Percentiles rank a stretch among this genome's conserved stretches.
phyloP scores from a whole-genome alignment of 2,329 filamentous ascomycete species.

The Talaromyces funiculosus region DNA sequence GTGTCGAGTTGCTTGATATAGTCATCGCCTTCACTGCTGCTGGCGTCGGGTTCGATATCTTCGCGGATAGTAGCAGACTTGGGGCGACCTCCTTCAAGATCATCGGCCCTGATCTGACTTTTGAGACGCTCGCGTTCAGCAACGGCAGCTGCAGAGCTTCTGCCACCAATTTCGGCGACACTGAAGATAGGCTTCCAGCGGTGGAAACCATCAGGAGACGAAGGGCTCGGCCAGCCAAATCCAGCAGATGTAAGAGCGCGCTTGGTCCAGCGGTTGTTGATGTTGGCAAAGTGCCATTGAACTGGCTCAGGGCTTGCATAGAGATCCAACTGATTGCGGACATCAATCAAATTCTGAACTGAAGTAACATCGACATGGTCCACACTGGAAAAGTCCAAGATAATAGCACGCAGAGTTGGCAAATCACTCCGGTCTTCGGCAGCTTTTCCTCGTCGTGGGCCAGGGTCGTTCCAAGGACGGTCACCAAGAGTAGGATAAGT shows the following conservation, averaged over 20 bases:
- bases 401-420: conserved; percentile 77
- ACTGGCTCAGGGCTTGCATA: conserved; percentile 76
- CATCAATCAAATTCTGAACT: conserved; percentile 85
- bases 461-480: conserved; percentile 91
- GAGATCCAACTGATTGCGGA: conserved; percentile 85
- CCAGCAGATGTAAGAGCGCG: conserved; percentile 79
- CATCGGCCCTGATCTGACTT: conserved; percentile 18
- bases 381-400: conserved; percentile 88
- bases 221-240: conserved; percentile 71
- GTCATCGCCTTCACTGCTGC: conserved; percentile 24
- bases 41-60: conserved; percentile 24
- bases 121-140: conserved; percentile 59
- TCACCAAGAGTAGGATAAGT: conserved; percentile 64
- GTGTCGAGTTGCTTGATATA: conserved; percentile 43
- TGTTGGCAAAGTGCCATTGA: conserved; percentile 93
- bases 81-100: conserved; percentile 31
- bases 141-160: conserved; percentile 60
- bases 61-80: conserved; percentile 28
- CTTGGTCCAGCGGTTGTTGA: conserved; percentile 93
- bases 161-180: conserved; percentile 77
- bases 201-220: conserved; percentile 48
- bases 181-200: conserved; percentile 95
- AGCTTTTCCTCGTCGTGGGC: conserved; percentile 56
- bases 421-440: conserved; percentile 47
- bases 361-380: conserved; percentile 93